phyloP scores from a whole-genome alignment of 2,329 filamentous ascomycete genomes.

The Byssochlamys sp. region DNA sequence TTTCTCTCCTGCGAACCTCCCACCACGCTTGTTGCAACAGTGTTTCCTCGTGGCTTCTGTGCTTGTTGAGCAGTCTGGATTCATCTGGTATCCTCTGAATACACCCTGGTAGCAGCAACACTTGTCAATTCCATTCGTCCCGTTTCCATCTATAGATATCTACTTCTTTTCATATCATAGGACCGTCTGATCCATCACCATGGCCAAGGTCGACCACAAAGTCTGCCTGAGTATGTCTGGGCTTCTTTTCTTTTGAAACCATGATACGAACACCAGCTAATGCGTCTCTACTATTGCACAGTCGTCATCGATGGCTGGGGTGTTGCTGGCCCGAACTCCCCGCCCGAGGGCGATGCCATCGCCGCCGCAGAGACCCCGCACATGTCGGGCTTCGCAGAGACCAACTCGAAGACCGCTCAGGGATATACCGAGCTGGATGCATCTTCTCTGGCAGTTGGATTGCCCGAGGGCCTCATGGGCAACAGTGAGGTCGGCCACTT shows the following conservation, averaged over 20 bases:
- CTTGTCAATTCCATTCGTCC: neutral
- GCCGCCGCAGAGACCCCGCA: constrained; percentile 82
- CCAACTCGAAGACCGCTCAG: constrained; percentile 61
- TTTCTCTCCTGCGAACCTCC: constrained; percentile 10
- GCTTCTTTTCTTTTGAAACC: constrained; percentile 17
- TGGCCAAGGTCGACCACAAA: constrained; percentile 61
- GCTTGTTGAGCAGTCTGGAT: neutral
- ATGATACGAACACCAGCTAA: constrained; percentile 22
- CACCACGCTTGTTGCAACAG: constrained; percentile 9
- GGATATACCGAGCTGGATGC: constrained; percentile 90
- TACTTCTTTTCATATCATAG: neutral
- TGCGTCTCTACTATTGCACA: constrained; percentile 38
- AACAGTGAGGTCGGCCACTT: constrained; percentile 97
- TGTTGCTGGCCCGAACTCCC: constrained; percentile 68
- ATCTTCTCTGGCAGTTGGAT: constrained; percentile 86
- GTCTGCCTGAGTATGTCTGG: constrained; percentile 52
- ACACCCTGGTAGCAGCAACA: neutral
- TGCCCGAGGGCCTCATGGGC: constrained; percentile 95
- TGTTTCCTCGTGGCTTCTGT: constrained; percentile 5
- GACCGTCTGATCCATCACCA: constrained; percentile 29
- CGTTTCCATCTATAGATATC: neutral
- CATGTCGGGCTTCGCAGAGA: constrained; percentile 74
- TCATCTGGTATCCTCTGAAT: neutral
- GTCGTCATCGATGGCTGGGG: constrained; percentile 99
- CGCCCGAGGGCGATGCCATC: constrained; percentile 88